phyloP scores from a whole-genome alignment of 2,329 filamentous ascomycete genomes.

The Alternaria sp. region DNA sequence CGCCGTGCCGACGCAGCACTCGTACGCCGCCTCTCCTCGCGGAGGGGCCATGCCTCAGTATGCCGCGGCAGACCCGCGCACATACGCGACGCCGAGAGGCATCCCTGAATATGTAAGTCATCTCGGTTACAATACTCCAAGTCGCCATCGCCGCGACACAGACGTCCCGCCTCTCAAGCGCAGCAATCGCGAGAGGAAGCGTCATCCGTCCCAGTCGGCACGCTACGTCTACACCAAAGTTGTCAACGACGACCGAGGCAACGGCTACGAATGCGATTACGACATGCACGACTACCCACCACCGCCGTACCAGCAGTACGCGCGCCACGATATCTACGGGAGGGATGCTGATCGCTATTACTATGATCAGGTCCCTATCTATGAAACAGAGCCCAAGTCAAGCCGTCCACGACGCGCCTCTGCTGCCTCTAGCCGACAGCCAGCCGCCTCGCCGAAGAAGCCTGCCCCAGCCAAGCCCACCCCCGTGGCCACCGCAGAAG shows the following conservation, averaged over 20 bases:
- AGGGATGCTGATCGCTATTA: constrained; percentile 62
- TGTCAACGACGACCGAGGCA: constrained; percentile 62
- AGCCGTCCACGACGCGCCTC: constrained; percentile 64
- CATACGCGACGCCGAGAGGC: constrained; percentile 61
- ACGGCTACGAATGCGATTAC: constrained; percentile 58
- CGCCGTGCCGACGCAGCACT: constrained; percentile 57
- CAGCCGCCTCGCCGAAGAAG: constrained; percentile 49
- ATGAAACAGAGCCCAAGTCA: constrained; percentile 55
- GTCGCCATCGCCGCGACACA: constrained; percentile 51
- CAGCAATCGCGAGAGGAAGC: constrained; percentile 56
- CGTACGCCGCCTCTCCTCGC: constrained; percentile 45
- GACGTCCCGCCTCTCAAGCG: constrained; percentile 53
- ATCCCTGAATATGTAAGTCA: constrained; percentile 72
- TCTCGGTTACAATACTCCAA: constrained; percentile 59
- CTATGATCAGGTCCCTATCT: constrained; percentile 60
- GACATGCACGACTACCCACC: constrained; percentile 57
- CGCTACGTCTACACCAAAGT: constrained; percentile 66
- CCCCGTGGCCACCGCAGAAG: constrained; percentile 69
- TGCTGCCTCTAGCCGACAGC: constrained; percentile 60
- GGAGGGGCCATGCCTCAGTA: constrained; percentile 53
- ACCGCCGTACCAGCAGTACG: constrained; percentile 60
- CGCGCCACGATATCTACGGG: constrained; percentile 63
- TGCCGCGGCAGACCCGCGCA: constrained; percentile 49
- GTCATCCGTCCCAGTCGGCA: constrained; percentile 61
- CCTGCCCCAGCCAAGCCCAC: constrained; percentile 46